These are phyloP conservation scores for Moesziomyces globuligerus DNA, from an alignment of 1,284 basidiomycete genomes.

Conservation along the genomic window DNA sequence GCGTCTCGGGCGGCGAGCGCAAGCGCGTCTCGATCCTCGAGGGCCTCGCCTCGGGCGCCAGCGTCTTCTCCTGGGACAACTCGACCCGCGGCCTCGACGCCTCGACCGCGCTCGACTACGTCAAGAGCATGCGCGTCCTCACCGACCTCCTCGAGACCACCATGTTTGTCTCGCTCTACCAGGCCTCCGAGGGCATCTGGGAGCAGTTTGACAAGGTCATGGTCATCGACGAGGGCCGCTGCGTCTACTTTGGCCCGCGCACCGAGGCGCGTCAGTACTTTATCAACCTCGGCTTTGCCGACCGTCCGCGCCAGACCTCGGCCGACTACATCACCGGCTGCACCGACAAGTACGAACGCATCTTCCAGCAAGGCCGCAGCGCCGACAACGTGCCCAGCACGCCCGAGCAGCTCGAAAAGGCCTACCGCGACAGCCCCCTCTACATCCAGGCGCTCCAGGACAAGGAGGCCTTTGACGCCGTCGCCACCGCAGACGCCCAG, in stretches of 20 bases:
- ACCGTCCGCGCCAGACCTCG: conserved; percentile 76
- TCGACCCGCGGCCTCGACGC: conserved; percentile 80
- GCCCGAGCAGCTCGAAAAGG: conserved; percentile 77
- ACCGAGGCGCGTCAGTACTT: conserved; percentile 57
- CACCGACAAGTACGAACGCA: conserved; percentile 54
- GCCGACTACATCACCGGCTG: conserved; percentile 61
- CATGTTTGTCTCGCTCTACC: conserved; percentile 83
- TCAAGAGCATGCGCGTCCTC: conserved; percentile 77
- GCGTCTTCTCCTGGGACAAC: conserved; percentile 79
- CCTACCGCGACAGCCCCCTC: conserved; percentile 74
- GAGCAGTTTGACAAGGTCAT: conserved; percentile 73
- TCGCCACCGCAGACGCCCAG: conserved; percentile 75
- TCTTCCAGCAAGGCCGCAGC: conserved; percentile 77
- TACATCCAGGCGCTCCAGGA: conserved; percentile 71
- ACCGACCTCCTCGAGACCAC: conserved; percentile 81
- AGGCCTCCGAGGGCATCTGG: conserved; percentile 69
- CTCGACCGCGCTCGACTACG: conserved; percentile 82
- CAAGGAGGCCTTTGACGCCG: conserved; percentile 73
- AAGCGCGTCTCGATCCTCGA: conserved; percentile 79
- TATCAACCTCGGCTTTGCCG: conserved; percentile 65
- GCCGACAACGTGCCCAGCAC: conserved; percentile 77
- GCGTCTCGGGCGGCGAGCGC: conserved; percentile 74
- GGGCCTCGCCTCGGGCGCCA: conserved; percentile 72
- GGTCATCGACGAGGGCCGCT: conserved; percentile 63
- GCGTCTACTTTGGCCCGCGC: conserved; percentile 63